Conservation (phyloP, 441 rosid species). For the Gossypium schwendimanii region DNA sequence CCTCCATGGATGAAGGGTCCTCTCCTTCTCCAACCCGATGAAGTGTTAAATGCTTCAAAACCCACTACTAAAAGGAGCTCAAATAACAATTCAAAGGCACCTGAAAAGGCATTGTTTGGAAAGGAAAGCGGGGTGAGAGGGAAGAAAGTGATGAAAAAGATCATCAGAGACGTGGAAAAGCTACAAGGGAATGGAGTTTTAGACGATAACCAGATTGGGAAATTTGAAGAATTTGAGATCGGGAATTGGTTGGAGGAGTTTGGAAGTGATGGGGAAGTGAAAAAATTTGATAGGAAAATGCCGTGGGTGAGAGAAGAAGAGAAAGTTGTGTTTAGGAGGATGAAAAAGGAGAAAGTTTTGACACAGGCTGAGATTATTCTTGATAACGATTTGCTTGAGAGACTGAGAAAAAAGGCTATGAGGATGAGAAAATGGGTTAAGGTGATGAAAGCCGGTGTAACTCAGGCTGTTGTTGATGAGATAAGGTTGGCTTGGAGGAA, state of each 20-base stretch:
- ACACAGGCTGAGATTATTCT: conserved; percentile 47
- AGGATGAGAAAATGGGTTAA: conserved; percentile 71
- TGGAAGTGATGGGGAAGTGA: conserved; percentile 15
- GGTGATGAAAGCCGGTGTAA: conserved; percentile 81
- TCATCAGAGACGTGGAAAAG: conserved; percentile 47
- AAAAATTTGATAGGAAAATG: conserved; percentile 34
- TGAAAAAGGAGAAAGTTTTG: conserved; percentile 48
- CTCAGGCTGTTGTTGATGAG: conserved; percentile 51
- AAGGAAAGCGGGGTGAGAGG: conserved; percentile 70
- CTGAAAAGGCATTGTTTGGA: conserved; percentile 49
- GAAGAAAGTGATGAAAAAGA: conserved; percentile 49
- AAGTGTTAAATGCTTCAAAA: conserved; percentile 28
- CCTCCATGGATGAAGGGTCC: conserved; percentile 79
- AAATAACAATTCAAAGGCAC: conserved; percentile 24
- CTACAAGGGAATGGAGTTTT: conserved; percentile 26
- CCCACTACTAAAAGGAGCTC: conserved; percentile 20
- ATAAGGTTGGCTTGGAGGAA: conserved; percentile 46
- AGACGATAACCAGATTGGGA: conserved; percentile 16
- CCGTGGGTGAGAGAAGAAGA: conserved; percentile 69
- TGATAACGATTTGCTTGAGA: conserved; percentile 42
- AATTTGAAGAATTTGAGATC: conserved; percentile 22
- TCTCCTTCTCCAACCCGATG: conserved; percentile 43
- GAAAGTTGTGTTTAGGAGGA: conserved; percentile 39
- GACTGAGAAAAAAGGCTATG: conserved; percentile 50
- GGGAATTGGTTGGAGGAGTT: conserved; percentile 26